Evolutionary conservation across 768 basidiomycete species (phyloP).

Genomic region (Dioszegia aurantiaca): DNA sequence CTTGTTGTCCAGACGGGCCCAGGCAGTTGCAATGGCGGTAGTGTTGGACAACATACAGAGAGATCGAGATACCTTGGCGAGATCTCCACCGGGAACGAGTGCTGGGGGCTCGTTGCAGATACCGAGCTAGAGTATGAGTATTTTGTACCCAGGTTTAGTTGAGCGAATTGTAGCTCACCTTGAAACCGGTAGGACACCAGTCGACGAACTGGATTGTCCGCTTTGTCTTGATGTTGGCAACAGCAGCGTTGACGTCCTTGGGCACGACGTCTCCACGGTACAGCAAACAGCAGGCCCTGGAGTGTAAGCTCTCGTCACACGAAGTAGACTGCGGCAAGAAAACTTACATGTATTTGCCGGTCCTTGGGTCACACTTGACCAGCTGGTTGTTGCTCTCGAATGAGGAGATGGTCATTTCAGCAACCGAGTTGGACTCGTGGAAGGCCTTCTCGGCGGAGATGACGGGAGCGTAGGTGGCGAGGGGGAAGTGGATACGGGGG

Average conservation of each 20-base stretch:
- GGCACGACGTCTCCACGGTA: conserved; percentile 97
- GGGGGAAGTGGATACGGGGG: conserved; percentile 97
- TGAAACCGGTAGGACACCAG: conserved; percentile 88
- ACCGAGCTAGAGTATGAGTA: conserved; percentile 62
- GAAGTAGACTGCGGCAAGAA: neutral
- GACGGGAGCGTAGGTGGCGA: conserved; percentile 92
- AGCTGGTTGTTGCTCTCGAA: conserved; percentile 97
- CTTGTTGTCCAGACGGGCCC: conserved; percentile 92
- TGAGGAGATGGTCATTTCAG: conserved; percentile 97
- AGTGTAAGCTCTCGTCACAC: conserved; percentile 3
- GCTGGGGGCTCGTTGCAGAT: conserved; percentile 97
- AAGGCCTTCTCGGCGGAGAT: conserved; percentile 86
- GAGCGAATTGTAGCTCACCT: conserved; percentile 55
- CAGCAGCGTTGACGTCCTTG: conserved; percentile 90
- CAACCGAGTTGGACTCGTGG: conserved; percentile 95
- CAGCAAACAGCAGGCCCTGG: conserved; percentile 72
- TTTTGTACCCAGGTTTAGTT: neutral
- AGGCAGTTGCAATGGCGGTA: conserved; percentile 75
- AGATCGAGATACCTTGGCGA: conserved; percentile 88
- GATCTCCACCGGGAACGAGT: conserved; percentile 86
- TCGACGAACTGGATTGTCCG: conserved; percentile 97
- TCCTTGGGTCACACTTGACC: conserved; percentile 93
- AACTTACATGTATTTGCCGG: conserved; percentile 85
- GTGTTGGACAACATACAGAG: conserved; percentile 94
- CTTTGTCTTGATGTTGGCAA: conserved; percentile 93